Conservation (phyloP, 148 eudicot genomes). For the Drosera capensis region DNA sequence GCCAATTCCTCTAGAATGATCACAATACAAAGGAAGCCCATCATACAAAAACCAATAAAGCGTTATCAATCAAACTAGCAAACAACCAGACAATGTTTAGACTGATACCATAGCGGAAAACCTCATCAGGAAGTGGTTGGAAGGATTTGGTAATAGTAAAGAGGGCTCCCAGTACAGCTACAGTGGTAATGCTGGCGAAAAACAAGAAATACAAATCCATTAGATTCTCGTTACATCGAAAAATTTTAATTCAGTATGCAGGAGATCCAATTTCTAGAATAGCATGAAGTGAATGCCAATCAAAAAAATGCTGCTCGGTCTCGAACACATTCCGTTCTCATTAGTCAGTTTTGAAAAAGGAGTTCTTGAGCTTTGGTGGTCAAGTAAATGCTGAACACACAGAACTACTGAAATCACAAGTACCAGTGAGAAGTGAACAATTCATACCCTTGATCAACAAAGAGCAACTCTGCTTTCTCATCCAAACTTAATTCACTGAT, state of each 20-base stretch:
- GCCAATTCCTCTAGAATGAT: neutral
- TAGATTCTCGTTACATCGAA: neutral
- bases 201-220: neutral
- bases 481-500: constrained; percentile 53
- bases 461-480: constrained; percentile 78
- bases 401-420: neutral
- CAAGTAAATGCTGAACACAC: neutral
- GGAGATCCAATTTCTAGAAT: neutral
- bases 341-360: too few species aligned
- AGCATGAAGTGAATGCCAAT: too few species aligned
- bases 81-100: neutral
- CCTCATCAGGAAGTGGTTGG: constrained; percentile 68
- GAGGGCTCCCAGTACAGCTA: constrained; percentile 58
- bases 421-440: neutral
- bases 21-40: neutral
- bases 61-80: neutral
- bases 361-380: too few species aligned
- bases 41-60: too few species aligned
- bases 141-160: constrained; percentile 61
- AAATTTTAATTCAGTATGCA: neutral
- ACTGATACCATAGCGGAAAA: constrained; percentile 71
- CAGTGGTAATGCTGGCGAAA: constrained; percentile 45
- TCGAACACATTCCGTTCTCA: too few species aligned
- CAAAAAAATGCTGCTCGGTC: too few species aligned
- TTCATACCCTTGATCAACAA: constrained; percentile 62